phyloP scores from a whole-genome alignment of 2,329 filamentous ascomycete genomes.

The Blastomyces emzantsi region DNA sequence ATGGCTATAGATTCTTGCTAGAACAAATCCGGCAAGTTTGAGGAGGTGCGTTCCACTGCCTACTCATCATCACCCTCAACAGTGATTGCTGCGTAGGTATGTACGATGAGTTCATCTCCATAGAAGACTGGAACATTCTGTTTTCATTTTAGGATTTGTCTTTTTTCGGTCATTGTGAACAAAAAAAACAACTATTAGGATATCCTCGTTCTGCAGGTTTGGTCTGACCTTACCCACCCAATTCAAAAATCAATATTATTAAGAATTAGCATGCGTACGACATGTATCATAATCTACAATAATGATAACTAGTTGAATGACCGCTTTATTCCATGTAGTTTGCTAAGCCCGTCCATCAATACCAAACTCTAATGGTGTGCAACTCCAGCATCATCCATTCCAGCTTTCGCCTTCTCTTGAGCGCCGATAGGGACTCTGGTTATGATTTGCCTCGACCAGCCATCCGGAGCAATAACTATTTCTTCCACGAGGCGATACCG shows the following conservation, averaged over 20 bases:
- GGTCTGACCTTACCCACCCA: slow-evolving; percentile 1
- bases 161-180: not conserved
- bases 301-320: not conserved
- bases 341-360: not conserved
- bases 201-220: not conserved
- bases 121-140: slow-evolving; percentile 25
- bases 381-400: not conserved
- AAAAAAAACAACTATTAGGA: not conserved
- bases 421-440: slow-evolving; percentile 32
- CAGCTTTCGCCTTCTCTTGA: not conserved
- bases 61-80: slow-evolving; percentile 11
- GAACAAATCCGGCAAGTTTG: slow-evolving; percentile 39
- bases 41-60: slow-evolving; percentile 34
- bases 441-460: slow-evolving; percentile 54
- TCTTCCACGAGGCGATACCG: slow-evolving; percentile 49
- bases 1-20: slow-evolving; percentile 28
- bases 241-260: not conserved
- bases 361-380: not conserved
- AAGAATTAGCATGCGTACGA: not conserved
- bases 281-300: not conserved
- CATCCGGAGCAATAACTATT: slow-evolving; percentile 49
- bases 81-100: not conserved
- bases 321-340: not conserved
- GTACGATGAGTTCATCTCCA: slow-evolving; percentile 37
- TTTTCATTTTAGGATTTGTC: not conserved